A percentile compares a stretch with the other conserved stretches of the same genome.
These are phyloP conservation scores for Fomitopsis serialis DNA, from an alignment of 768 basidiomycete species.

Conservation along the genomic window DNA sequence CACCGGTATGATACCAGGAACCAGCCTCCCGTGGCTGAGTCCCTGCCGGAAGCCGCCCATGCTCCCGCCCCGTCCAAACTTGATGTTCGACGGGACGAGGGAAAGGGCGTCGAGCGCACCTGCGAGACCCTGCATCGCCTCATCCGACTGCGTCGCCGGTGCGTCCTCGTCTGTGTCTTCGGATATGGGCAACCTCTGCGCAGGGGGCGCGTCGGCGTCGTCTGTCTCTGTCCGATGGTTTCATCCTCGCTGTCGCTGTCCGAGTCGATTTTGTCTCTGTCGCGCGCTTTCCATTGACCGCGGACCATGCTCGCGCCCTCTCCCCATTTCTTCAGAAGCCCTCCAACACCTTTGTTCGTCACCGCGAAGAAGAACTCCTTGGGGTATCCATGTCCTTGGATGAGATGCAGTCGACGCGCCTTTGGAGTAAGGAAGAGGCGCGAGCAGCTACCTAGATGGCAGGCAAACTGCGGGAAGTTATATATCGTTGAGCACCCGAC, in stretches of 20 bases:
- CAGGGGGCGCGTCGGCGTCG: neutral
- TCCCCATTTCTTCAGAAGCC: conserved; percentile 73
- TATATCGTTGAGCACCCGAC: neutral
- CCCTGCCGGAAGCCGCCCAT: conserved; percentile 4
- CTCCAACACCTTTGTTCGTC: conserved; percentile 87
- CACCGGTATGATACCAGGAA: neutral
- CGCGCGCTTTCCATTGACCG: conserved; percentile 59
- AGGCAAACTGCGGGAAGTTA: conserved; percentile 60
- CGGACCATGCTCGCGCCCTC: conserved; percentile 79
- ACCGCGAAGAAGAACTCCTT: conserved; percentile 90
- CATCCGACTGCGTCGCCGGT: conserved; percentile 3
- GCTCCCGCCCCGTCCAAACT: conserved; percentile 63
- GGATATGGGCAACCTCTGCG: neutral
- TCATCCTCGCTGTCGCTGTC: conserved; percentile 24
- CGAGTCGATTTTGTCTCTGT: conserved; percentile 23
- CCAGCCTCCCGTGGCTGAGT: neutral
- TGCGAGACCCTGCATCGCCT: conserved; percentile 43
- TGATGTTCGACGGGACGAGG: conserved; percentile 62
- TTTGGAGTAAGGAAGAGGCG: conserved; percentile 69
- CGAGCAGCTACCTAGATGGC: conserved; percentile 58
- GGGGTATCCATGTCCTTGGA: conserved; percentile 76
- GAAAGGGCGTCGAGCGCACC: conserved; percentile 42
- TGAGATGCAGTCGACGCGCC: conserved; percentile 73
- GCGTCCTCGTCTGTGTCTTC: conserved; percentile 5
- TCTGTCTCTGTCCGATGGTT: neutral